Evolutionary conservation across 1,284 basidiomycete species (phyloP).

Genomic region (Irpex sp.): DNA sequence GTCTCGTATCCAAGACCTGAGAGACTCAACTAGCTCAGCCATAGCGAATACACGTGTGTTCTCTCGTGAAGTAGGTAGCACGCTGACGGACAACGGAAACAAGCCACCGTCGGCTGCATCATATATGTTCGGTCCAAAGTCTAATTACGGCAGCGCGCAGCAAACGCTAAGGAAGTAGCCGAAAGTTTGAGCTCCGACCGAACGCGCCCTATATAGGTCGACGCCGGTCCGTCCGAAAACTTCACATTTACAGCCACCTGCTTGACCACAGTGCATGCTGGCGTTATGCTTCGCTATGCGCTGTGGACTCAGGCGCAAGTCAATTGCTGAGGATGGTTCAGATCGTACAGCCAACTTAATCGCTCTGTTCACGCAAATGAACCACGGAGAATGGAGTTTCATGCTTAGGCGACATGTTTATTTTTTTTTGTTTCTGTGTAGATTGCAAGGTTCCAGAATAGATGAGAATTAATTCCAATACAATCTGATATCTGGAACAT

Average conservation of each 20-base stretch:
- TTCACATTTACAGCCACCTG: slow-evolving; percentile 35
- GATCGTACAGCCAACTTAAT: slow-evolving; percentile 66
- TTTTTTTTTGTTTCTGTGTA: no score
- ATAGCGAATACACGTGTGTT: not conserved
- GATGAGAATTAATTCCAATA: no score
- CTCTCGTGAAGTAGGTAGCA: not conserved
- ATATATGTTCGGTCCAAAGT: not conserved
- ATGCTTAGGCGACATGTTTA: slow-evolving; percentile 66
- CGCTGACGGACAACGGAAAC: not conserved
- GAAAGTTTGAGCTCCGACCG: slow-evolving; percentile 12
- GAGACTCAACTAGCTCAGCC: slow-evolving; percentile 13
- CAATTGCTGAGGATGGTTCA: slow-evolving; percentile 38
- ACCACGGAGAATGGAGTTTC: slow-evolving; percentile 74
- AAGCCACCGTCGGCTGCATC: not conserved
- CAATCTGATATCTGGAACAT: no score
- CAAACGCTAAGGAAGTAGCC: not conserved
- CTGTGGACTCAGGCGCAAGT: slow-evolving; percentile 31
- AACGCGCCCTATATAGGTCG: slow-evolving; percentile 16
- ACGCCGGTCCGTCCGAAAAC: not conserved
- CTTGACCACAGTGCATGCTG: slow-evolving; percentile 40
- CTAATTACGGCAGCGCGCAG: not conserved
- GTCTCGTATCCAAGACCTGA: slow-evolving; percentile 19
- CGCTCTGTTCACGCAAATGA: slow-evolving; percentile 60
- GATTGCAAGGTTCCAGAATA: no score
- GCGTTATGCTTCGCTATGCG: slow-evolving; percentile 53